Evolutionary conservation across 331 rosid species (phyloP).

Genomic region (Acacia pycnantha): DNA sequence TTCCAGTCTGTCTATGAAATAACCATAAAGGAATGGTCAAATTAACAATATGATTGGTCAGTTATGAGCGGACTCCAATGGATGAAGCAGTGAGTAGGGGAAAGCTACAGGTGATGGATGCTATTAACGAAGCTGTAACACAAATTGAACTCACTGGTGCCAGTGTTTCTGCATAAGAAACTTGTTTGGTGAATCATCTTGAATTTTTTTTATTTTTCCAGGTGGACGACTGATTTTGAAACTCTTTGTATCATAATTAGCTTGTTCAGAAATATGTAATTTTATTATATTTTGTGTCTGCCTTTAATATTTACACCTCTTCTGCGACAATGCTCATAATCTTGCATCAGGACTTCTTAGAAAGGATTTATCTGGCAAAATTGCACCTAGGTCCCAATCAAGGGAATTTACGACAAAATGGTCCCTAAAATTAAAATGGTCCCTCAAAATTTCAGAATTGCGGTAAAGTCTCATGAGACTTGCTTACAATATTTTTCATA

Average conservation of each 20-base stretch:
- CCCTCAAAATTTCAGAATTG: too few species aligned
- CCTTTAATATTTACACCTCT: neutral
- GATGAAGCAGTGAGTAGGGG: conserved; percentile 79
- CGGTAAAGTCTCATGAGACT: too few species aligned
- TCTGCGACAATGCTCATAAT: neutral
- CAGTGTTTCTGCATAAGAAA: conserved; percentile 36
- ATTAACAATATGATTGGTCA: conserved; percentile 35
- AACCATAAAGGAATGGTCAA: neutral
- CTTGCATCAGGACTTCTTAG: neutral
- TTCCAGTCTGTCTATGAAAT: neutral
- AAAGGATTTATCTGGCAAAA: too few species aligned
- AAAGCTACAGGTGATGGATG: conserved; percentile 71
- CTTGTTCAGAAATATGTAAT: neutral
- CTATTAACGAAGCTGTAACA: conserved; percentile 72
- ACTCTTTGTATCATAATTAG: neutral
- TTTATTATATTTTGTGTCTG: neutral
- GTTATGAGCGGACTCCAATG: conserved; percentile 86
- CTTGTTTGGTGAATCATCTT: neutral
- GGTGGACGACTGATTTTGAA: neutral
- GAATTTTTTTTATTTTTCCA: neutral
- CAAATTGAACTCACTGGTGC: conserved; percentile 60
- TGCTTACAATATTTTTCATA: too few species aligned
- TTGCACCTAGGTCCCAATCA: too few species aligned
- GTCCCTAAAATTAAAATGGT: too few species aligned
- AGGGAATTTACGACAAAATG: too few species aligned